phyloP scores from a whole-genome alignment of 2,329 filamentous ascomycete species.

The Pseudogymnoascus sp. region DNA sequence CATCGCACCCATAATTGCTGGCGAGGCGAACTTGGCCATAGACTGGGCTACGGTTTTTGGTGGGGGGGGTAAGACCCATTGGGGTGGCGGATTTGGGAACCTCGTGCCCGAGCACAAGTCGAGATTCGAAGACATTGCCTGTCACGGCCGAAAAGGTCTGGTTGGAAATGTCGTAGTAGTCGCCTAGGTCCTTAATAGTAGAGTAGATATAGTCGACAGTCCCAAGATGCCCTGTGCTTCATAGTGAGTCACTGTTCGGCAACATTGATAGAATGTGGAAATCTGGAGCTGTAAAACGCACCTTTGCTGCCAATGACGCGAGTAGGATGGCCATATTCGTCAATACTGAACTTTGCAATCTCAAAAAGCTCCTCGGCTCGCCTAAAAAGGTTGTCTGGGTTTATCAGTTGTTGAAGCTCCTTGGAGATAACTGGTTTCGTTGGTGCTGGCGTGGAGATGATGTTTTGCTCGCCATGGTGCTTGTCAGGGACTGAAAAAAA shows the following conservation, averaged over 20 bases:
- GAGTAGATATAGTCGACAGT: slow-evolving; percentile 57
- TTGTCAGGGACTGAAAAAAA: slow-evolving; percentile 15
- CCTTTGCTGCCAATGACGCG: slow-evolving; percentile 62
- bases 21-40: slow-evolving; percentile 54
- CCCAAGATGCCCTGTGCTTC: slow-evolving; percentile 48
- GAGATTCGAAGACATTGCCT: slow-evolving; percentile 52
- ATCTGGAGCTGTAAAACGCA: slow-evolving; percentile 25
- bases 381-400: slow-evolving; percentile 45
- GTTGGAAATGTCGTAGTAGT: slow-evolving; percentile 56
- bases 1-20: slow-evolving; percentile 53
- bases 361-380: slow-evolving; percentile 56
- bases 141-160: slow-evolving; percentile 58
- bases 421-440: slow-evolving; percentile 43
- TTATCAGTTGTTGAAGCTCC: slow-evolving; percentile 51
- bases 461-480: slow-evolving; percentile 10
- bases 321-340: slow-evolving; percentile 61
- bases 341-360: slow-evolving; percentile 51
- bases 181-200: slow-evolving; percentile 46
- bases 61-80: slow-evolving; percentile 63
- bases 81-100: slow-evolving; percentile 45
- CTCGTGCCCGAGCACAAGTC: slow-evolving; percentile 47
- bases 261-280: slow-evolving; percentile 8
- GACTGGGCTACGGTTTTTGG: slow-evolving; percentile 50
- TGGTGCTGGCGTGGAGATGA: slow-evolving; percentile 17
- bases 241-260: slow-evolving; percentile 15